A percentile compares a stretch with the other conserved stretches of the same genome.
These are phyloP conservation scores for Aspergillus pseudoviridinutans DNA, from an alignment of 2,329 filamentous ascomycete species.

Conservation along the genomic window DNA sequence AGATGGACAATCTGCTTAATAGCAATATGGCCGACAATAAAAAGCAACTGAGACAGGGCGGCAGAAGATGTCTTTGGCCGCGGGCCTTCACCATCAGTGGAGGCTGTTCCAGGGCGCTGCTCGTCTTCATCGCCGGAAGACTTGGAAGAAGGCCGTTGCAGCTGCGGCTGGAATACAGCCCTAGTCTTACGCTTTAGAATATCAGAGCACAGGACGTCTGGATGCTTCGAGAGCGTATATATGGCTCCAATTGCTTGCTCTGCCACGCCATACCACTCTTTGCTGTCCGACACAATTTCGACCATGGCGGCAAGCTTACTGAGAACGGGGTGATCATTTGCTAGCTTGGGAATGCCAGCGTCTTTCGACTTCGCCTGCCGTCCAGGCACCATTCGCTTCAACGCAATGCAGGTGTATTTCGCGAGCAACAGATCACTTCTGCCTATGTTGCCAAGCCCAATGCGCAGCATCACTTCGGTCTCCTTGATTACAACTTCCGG, in stretches of 20 bases:
- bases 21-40: conserved; percentile 92
- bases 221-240: conserved; percentile 89
- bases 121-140: conserved; percentile 29
- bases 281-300: conserved; percentile 80
- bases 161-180: conserved; percentile 62
- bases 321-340: conserved; percentile 89
- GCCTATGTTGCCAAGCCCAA: conserved; percentile 78
- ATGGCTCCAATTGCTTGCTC: conserved; percentile 96
- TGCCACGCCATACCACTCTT: conserved; percentile 91
- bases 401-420: conserved; percentile 91
- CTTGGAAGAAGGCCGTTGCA: conserved; percentile 25
- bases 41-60: conserved; percentile 82
- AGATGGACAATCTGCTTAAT: conserved; percentile 99
- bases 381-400: conserved; percentile 85
- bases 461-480: conserved; percentile 89
- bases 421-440: conserved; percentile 80
- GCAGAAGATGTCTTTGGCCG: conserved; percentile 65
- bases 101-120: conserved; percentile 31
- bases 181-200: conserved; percentile 83
- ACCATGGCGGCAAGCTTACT: conserved; percentile 76
- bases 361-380: conserved; percentile 72
- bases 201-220: conserved; percentile 87
- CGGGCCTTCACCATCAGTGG: conserved; percentile 32
- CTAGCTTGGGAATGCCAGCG: conserved; percentile 64
- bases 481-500: conserved; percentile 91